Evolutionary conservation across 371 early-diverging fungal species (phyloP), one percentile per base, ranked within the genome.

Genomic region (Apophysomyces sp.): DNA sequence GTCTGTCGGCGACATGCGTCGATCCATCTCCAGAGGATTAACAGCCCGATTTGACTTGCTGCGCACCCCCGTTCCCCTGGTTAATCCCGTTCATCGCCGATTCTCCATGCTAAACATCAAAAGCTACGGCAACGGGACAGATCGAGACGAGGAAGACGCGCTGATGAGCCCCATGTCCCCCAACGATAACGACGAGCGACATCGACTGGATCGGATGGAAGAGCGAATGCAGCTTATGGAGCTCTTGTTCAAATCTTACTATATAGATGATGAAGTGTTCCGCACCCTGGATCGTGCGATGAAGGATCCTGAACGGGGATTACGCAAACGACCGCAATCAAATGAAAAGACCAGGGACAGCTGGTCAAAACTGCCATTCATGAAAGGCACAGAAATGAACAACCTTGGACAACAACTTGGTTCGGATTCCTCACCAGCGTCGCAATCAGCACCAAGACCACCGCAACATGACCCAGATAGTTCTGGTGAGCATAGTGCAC

Each of bases 371-470:
- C 74, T 91, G 89, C 66, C 85, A 74, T 21, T 69, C 37, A 57
- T 86, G 80, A 72, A 92, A 92, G 52, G 87, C 76, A 31, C 89
- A 87, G 58, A 86, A 83, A 67, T 94, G 76, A 29, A 88, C 80
- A 40, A 84, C 82, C 87, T 88, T 69, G 28, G 28, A 44, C 11
- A 21, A 11, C 8, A 8, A 0, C n/a, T 9, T 21, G 24, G 6
- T 21, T 21, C 16, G 4, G 24, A n/a, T 9, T 21, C 24, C 24
- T 44, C 49, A 44, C 21, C n/a, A n/a, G n/a, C n/a, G n/a, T n/a
- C 49, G 21, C 49, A 21, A 44, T 44, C 49, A 44, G 18, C 54
- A 41, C 18, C 53, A 24, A 12, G n/a, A 40, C 8, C 61, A 28
- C 30, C 32, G 9, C 13, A 16, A 24, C 52, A 29, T n/a, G 18